Base-by-base conservation (phyloP, 2,329 filamentous ascomycete genomes). In the Ophiostoma fasciatum region DNA sequence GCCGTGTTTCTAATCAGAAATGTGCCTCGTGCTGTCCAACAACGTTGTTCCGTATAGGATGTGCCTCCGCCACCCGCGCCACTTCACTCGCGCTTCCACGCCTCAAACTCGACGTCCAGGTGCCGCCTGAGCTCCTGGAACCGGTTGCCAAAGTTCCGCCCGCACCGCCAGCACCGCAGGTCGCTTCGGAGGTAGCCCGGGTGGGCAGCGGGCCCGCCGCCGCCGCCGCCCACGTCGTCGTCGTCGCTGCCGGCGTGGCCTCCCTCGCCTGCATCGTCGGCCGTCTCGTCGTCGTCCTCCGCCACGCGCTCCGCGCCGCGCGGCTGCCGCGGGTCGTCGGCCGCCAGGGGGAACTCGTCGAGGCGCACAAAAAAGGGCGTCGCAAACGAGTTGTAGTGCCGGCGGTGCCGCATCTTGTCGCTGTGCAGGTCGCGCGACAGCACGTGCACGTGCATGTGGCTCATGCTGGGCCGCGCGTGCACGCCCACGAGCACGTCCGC, bases 351-450 rank as follows among this genome's bases (percentile, higher is more conserved):
- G 33, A 94, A 88, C 41, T 87, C 81, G 17, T 74, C 74, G 19
- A 96, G 50, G 13, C 68, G 64, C 11, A 96, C 71, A 17, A 98
- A 71, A 53, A 96, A 98, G 4, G 71, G 70, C 35, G 87, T 92
- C 22, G 72, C 75, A 58, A 96, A 96, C 44, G 81, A 90, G 51
- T 90, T 83, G 59, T 94, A 96, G 58, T 96, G 90, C 54, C 85
- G 88, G 44, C 75, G 68, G 51, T 88, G 76, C 58, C 78, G 82
- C 56, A 94, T 46, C 31, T 66, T 68, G 10, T 71, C 66, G 26
- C 78, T 84, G 48, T 74, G 66, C 65, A 82, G 78, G 53, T 98
- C 90, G 14, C 73, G 64, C 27, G 81, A 83, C 39, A 96, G 59
- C 21, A 96, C 74, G 55, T 98, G 90, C 4, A 96, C 66, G 57